Evolutionary conservation across 2,329 filamentous ascomycete genomes (phyloP), one percentile per base, ranked within the genome.

Genomic region (Penicillium olsonii): DNA sequence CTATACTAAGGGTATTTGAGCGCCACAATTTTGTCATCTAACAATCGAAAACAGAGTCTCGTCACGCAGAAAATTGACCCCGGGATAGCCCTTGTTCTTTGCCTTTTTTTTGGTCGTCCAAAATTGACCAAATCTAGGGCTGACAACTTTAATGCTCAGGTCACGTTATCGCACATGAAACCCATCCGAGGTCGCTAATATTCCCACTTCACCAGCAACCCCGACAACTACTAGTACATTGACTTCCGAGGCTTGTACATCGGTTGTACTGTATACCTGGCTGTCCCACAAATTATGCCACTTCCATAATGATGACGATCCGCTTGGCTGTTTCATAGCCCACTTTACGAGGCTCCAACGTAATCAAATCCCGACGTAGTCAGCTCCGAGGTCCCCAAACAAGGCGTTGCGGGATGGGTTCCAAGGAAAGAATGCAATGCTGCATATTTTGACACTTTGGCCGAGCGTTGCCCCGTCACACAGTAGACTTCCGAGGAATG

Each of bases 361-460:
- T 31, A 31, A 31, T 31, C 14, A n/a, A 31, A 31, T 7, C 29
- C 29, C n/a, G 29, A 31, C 42, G 8, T 22, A 17, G 12, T 0
- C n/a, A 31, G n/a, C n/a, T 12, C 29, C 29, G 29, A 31, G 17
- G 33, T 34, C 31, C n/a, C 33, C n/a, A 35, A 35, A 35, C 33
- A 35, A 35, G 33, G 33, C 33, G 33, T 24, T 24, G 22, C 33
- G 33, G 14, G 3, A 17, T 35, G 22, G 22, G 22, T 20, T 27
- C 33, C 12, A 27, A 15, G 44, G 44, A 31, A 42, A 19, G 47
- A 45, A 49, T 48, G 45, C 7, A 38, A 44, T 49, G 15, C 35
- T 49, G 35, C 47, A 49, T 49, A 35, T 11, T 37, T 31, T 35
- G 35, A 37, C 39, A 48, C 19, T 15, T 37, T 17, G n/a, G 15